Evolutionary conservation across 2,329 filamentous ascomycete species (phyloP).

Genomic region (Penicillium palitans): DNA sequence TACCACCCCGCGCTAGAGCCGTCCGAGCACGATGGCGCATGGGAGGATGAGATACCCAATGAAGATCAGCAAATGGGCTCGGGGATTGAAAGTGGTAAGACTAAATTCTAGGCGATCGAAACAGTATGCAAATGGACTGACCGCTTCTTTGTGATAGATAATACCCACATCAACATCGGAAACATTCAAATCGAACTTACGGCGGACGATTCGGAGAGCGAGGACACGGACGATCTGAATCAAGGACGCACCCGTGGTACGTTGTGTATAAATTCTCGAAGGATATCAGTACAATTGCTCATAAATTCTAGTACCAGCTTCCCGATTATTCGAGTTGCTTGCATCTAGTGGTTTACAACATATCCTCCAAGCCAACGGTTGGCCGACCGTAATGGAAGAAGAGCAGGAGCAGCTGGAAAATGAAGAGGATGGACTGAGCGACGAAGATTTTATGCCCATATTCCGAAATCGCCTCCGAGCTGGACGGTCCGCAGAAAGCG

Average conservation of each 20-base stretch:
- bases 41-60: constrained; percentile 17
- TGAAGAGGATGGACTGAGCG: constrained; percentile 33
- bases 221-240: constrained; percentile 37
- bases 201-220: constrained; percentile 39
- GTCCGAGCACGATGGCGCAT: constrained; percentile 12
- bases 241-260: constrained; percentile 28
- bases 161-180: constrained; percentile 43
- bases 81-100: constrained; percentile 20
- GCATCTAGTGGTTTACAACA: constrained; percentile 54
- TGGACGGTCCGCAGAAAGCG: constrained; percentile 40
- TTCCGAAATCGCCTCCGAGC: constrained; percentile 51
- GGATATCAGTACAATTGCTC: constrained; percentile 1
- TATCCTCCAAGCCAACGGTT: constrained; percentile 47
- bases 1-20: constrained; percentile 16
- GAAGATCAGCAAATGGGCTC: constrained; percentile 55
- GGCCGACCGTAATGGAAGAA: constrained; percentile 12
- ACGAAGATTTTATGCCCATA: constrained; percentile 27
- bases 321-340: constrained; percentile 57
- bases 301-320: constrained; percentile 32
- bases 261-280: not conserved
- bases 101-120: not conserved
- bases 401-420: constrained; percentile 13
- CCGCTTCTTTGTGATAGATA: constrained; percentile 20
- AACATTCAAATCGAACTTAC: constrained; percentile 35
- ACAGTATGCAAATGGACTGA: not conserved